Base-by-base conservation (phyloP, 805 yeast species). In the Wickerhamomyces ciferrii region DNA sequence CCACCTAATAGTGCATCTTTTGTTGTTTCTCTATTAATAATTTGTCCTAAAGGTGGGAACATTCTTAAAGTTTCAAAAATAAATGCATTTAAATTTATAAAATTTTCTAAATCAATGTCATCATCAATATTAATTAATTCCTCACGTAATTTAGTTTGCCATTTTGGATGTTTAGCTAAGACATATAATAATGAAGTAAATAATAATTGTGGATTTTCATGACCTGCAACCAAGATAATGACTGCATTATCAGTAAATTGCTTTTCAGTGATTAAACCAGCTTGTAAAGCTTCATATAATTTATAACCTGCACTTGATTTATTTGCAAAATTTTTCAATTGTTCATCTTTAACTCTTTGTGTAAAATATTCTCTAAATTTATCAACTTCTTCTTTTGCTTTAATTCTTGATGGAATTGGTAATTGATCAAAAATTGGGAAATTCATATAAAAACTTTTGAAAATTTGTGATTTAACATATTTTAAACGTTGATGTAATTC, bases 181-280 rank as follows among this genome's bases (percentile, higher is more conserved):
- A 75, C 50, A 47, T 71, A 79, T 2, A 79, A 51, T 6, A 74
- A 53, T 0, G 81, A 74, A 1, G 75, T 68, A 49, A 79, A 53
- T 11, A 79, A 59, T 21, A 80, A 55, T 48, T 78, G 79, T 0
- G 85, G 85, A 49, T 80, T 80, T 52, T 80, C 85, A 58, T 80
- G 85, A 0, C 84, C 85, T 0, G 85, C 85, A 40, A 80, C 75
- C 54, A 79, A 59, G 4, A 78, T 64, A 17, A 80, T 79, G 9
- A 78, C 72, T 17, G 77, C 66, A 57, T 80, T 80, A 54, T 80
- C 84, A 2, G 67, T 59, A 44, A 78, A 68, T 51, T 79, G 83
- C 42, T 70, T 67, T 43, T 69, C 61, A 2, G 74, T 65, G 2
- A 80, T 64, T 4, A 50, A 44, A 0, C 69, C 73, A 8, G 50